Evolutionary conservation across 805 yeast species (phyloP).

Genomic region (Myxozyma kluyveri): DNA sequence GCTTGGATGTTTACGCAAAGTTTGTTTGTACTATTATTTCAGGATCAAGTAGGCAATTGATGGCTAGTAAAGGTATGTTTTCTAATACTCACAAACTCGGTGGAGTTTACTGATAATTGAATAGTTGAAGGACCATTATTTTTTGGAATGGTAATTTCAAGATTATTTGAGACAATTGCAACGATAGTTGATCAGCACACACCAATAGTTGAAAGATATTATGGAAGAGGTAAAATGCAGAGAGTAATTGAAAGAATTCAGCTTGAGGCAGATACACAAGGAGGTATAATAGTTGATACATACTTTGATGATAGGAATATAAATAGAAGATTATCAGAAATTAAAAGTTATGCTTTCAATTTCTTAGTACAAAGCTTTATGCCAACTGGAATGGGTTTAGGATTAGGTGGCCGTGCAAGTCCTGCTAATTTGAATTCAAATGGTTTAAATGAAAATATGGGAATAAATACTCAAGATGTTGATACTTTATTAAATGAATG

Average conservation of each 20-base stretch:
- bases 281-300: constrained; percentile 82
- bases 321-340: constrained; percentile 53
- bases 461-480: constrained; percentile 54
- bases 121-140: constrained; percentile 34
- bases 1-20: constrained; percentile 75
- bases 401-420: constrained; percentile 30
- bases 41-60: constrained; percentile 60
- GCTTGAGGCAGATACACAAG: constrained; percentile 87
- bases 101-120: too few relatives aligned
- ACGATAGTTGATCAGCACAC: constrained; percentile 83
- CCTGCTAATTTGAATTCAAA: constrained; percentile 28
- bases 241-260: constrained; percentile 73
- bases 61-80: constrained; percentile 22
- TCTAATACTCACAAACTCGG: too few relatives aligned
- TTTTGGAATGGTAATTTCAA: constrained; percentile 42
- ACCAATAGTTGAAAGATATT: constrained; percentile 67
- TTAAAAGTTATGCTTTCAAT: constrained; percentile 55
- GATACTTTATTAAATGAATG: constrained; percentile 69
- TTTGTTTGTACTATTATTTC: constrained; percentile 84
- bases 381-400: constrained; percentile 23
- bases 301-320: constrained; percentile 71
- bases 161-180: constrained; percentile 77
- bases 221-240: constrained; percentile 59
- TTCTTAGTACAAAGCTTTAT: constrained; percentile 41
- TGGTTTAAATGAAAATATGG: constrained; percentile 33